These are phyloP conservation scores for Aspergillus kassunensis DNA, from an alignment of 495 filamentous ascomycete genomes.

Conservation along the genomic window DNA sequence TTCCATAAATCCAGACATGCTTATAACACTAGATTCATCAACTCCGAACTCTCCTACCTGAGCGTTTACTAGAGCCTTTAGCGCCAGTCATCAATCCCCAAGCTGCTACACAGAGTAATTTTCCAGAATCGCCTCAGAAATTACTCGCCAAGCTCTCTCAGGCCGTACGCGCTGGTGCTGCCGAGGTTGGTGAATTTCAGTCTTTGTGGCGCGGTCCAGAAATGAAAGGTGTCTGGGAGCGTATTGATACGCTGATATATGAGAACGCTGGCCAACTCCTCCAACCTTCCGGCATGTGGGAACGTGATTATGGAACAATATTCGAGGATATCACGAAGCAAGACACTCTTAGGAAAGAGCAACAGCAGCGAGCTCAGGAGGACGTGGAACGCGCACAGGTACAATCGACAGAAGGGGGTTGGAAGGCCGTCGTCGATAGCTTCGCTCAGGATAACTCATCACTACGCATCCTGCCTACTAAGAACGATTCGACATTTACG, in stretches of 20 bases:
- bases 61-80: slow-evolving; percentile 35
- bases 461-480: slow-evolving; percentile 25
- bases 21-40: slow-evolving; percentile 34
- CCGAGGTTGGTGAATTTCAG: slow-evolving; percentile 32
- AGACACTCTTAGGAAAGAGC: slow-evolving; percentile 25
- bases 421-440: slow-evolving; percentile 29
- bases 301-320: slow-evolving; percentile 37
- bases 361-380: slow-evolving; percentile 24
- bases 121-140: slow-evolving; percentile 26
- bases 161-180: slow-evolving; percentile 23
- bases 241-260: slow-evolving; percentile 30
- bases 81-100: slow-evolving; percentile 29
- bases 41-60: slow-evolving; percentile 39
- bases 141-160: slow-evolving; percentile 27
- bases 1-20: no score
- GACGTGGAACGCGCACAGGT: slow-evolving; percentile 27
- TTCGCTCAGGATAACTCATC: slow-evolving; percentile 29
- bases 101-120: slow-evolving; percentile 9
- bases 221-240: slow-evolving; percentile 35
- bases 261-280: slow-evolving; percentile 34
- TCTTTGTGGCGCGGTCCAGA: slow-evolving; percentile 34
- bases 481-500: slow-evolving; percentile 23
- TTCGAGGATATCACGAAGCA: slow-evolving; percentile 29
- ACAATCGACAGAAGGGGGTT: slow-evolving; percentile 29
- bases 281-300: slow-evolving; percentile 40